Conservation (phyloP, 2,329 filamentous ascomycete species). For the Aspergillus vadensis region DNA sequence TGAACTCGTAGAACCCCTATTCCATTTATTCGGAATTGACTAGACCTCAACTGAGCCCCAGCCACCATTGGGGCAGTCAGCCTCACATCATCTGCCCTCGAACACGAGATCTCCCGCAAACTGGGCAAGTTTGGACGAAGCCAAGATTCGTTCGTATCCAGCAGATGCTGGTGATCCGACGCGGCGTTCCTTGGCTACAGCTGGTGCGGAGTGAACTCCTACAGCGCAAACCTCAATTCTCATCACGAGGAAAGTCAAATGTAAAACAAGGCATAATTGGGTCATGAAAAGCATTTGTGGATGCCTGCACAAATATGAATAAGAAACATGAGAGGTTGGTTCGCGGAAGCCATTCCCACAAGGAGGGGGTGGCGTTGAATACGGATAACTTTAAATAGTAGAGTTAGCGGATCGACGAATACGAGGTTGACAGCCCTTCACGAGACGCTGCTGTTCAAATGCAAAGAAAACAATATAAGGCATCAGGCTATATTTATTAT, state of each 20-base stretch:
- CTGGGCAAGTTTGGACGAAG: background rate
- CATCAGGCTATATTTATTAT: too few species aligned
- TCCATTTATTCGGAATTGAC: background rate
- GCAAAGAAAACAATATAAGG: fast-evolving
- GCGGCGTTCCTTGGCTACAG: background rate
- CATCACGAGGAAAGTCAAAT: background rate
- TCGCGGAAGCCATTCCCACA: too few species aligned
- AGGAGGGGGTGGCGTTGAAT: background rate
- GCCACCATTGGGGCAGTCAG: background rate
- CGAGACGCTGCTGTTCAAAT: too few species aligned
- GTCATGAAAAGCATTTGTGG: background rate
- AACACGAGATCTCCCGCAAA: background rate
- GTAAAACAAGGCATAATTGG: background rate
- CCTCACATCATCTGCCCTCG: background rate
- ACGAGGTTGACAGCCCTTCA: background rate
- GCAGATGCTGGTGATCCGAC: background rate
- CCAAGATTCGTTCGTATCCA: background rate
- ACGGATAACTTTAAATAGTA: background rate
- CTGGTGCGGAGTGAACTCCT: background rate
- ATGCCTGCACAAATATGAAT: too few species aligned
- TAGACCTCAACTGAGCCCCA: background rate
- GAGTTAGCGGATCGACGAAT: background rate
- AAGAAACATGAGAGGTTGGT: background rate
- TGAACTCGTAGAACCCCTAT: background rate
- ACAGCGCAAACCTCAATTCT: background rate